Evolutionary conservation across 192 early-diverging fungal species (phyloP), one percentile per base, ranked within the genome.

Genomic region (Funneliformis geosporum): DNA sequence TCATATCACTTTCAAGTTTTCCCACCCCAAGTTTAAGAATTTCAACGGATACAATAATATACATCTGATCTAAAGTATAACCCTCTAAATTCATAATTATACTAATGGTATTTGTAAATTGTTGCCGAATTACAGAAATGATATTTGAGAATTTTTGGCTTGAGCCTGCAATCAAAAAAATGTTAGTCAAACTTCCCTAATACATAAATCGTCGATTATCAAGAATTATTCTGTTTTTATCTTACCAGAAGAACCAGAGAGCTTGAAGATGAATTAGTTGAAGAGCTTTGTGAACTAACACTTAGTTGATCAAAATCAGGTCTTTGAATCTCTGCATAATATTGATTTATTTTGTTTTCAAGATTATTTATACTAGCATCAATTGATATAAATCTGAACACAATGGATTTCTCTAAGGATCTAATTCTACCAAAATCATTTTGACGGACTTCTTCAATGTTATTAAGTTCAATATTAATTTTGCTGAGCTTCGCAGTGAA

Each of bases 21-120:
- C 43, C 43, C 71, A 73, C 55, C 71, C 71, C 71, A 73, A 73
- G 71, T 25, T 55, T 73, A 8, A 73, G 47, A 73, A 68, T 68
- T 27, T 27, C 71, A 73, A 50, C 71, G 7, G 25, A 73, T 73
- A 73, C 27, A 73, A 55, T 28, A 73, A 2, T 42, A 38, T 38
- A 68, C 66, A 68, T 68, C 66, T 68, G 40, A 68, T 68, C 66
- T 68, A 68, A 68, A 11, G 66, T 28, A 68, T 68, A 68, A 68
- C 40, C 12, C 10, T 42, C 28, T 11, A 28, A n/a, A 68, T 38
- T 6, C 66, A 28, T 68, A 68, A 11, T 42, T 38, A n/a, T 11
- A 68, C 40, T 38, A 68, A 68, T 9, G n/a, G 6, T 68, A 68
- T 12, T 38, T 11, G 66, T 28, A 68, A 68, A 68, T 68, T 68